Evolutionary conservation across 768 basidiomycete species (phyloP), one percentile per base, ranked within the genome.

Genomic region (Pisolithus marmoratus): DNA sequence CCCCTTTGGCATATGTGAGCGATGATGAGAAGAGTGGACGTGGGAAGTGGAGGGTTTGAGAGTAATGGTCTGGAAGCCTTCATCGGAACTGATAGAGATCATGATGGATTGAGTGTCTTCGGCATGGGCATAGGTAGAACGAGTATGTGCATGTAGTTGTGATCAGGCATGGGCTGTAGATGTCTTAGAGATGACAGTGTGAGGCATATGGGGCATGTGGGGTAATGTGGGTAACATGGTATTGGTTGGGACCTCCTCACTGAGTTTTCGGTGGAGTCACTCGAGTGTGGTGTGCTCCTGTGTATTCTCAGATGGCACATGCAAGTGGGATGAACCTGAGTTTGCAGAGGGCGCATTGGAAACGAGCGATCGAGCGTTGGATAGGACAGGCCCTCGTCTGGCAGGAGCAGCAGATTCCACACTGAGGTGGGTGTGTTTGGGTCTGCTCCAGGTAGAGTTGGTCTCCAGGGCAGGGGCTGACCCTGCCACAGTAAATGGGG

Each of bases 211-310:
- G 42, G 47, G 47, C 12, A 23, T 23, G 12, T 23, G 48, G 14
- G 54, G 43, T 2, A 48, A 38, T 27, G 59, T 12, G 29, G 81
- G 75, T 65, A 85, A 86, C 46, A 87, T 80, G 27, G 85, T 73
- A 36, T 79, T 72, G 2, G 76, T 56, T 7, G 85, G 86, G 20
- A 87, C 79, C 24, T 76, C 79, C 19, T 84, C 74, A 0, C 86
- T 85, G 3, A 88, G 74, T 57, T 69, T 82, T 59, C 75, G 78
- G 48, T 80, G 73, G 46, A 88, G 69, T 29, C 79, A 72, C 46
- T 84, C 83, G 74, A 88, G 80, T 64, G 85, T 87, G 57, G 72
- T 68, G 44, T 78, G 74, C 22, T 81, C 74, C 15, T 73, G 45
- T 41, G 65, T 61, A 19, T 65, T 69, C 4, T 73, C 58, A 6